A percentile compares a stretch with the other conserved stretches of the same genome.
These are phyloP conservation scores for Inga leiocalycina DNA, from an alignment of 306 rosid species.

Conservation along the genomic window DNA sequence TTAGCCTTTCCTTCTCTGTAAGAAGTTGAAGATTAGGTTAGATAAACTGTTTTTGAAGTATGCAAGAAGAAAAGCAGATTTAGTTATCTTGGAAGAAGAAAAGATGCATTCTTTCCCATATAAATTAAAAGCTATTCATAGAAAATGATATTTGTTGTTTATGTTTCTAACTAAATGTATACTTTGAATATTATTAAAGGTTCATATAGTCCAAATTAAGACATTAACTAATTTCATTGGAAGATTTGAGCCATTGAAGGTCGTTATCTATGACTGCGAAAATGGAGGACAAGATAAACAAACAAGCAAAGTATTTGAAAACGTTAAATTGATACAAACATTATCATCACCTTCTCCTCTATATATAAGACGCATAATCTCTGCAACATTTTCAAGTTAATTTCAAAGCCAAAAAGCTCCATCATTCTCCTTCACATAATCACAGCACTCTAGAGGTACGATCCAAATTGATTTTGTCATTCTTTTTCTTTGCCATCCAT, in stretches of 20 bases:
- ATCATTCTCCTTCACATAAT: conserved; percentile 18
- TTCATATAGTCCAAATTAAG: not conserved
- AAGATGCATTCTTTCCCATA: not conserved
- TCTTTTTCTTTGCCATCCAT: conserved; percentile 5
- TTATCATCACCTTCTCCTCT: not conserved
- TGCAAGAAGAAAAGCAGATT: not conserved
- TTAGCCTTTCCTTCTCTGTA: not conserved
- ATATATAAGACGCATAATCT: conserved; percentile 29
- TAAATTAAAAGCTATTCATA: not conserved
- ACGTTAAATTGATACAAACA: conserved; percentile 20
- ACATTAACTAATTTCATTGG: not conserved
- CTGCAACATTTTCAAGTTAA: not conserved
- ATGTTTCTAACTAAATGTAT: conserved; percentile 13
- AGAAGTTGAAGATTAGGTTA: conserved; percentile 7
- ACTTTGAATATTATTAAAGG: conserved; percentile 30
- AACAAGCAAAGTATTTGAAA: conserved; percentile 24
- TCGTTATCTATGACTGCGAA: conserved; percentile 25
- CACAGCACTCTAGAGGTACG: conserved; percentile 36
- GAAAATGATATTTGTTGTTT: not conserved
- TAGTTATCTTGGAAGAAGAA: conserved; percentile 4
- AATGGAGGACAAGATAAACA: conserved; percentile 21
- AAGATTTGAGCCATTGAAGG: conserved; percentile 6
- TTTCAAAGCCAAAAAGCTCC: conserved; percentile 11
- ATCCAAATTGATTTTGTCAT: not conserved
- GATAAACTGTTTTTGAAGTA: not conserved